These are phyloP conservation scores for Pseudogymnoascus sp. DNA, from an alignment of 2,329 filamentous ascomycete genomes.

Conservation along the genomic window DNA sequence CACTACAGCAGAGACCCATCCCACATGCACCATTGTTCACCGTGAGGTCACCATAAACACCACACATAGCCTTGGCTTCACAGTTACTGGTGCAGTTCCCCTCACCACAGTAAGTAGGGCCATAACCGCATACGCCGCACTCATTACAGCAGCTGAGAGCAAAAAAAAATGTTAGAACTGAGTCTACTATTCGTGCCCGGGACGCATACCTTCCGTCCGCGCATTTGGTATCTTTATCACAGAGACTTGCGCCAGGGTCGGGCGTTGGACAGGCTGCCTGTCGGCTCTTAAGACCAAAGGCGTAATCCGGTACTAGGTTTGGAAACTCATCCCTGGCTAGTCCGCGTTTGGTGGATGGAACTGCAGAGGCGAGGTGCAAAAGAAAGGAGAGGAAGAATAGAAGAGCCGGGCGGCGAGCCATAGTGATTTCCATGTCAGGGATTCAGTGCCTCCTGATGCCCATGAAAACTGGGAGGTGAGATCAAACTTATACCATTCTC, in stretches of 20 bases:
- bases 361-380: background rate
- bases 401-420: background rate
- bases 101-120: constrained; percentile 18
- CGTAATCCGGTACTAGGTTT: background rate
- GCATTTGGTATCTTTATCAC: background rate
- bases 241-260: background rate
- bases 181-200: background rate
- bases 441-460: background rate
- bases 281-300: background rate
- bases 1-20: constrained; percentile 26
- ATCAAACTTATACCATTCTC: background rate
- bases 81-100: constrained; percentile 22
- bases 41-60: constrained; percentile 17
- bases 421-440: background rate
- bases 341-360: background rate
- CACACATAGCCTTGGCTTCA: constrained; percentile 29
- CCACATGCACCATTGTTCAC: constrained; percentile 21
- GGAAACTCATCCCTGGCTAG: background rate
- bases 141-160: background rate
- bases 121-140: constrained; percentile 16
- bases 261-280: background rate
- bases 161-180: background rate
- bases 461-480: background rate
- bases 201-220: background rate
- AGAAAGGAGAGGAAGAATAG: background rate